phyloP scores from a whole-genome alignment of 495 filamentous ascomycete species.

The Parathielavia hyrcaniae region DNA sequence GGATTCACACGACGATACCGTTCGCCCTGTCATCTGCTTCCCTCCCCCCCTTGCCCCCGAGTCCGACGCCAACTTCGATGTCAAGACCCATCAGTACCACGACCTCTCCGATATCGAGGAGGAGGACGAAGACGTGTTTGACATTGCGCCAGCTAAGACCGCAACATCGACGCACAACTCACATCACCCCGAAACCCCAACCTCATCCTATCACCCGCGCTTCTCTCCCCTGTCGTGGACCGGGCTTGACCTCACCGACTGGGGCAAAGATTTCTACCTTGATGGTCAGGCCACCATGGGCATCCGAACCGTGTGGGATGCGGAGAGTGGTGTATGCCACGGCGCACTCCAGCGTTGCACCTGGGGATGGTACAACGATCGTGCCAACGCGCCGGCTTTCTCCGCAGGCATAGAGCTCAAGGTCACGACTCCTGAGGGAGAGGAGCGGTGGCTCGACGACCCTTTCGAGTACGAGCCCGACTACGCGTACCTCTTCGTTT shows the following conservation, averaged over 20 bases:
- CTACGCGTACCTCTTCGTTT: neutral
- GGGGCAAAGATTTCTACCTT: neutral
- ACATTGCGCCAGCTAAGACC: too few relatives aligned
- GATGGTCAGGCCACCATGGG: neutral
- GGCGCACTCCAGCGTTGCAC: neutral
- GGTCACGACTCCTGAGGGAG: neutral
- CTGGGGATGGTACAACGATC: neutral
- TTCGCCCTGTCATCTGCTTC: too few relatives aligned
- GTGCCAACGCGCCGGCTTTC: neutral
- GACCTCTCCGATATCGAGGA: too few relatives aligned
- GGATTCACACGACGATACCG: too few relatives aligned
- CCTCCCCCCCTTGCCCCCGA: too few relatives aligned
- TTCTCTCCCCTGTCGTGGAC: constrained; percentile 1
- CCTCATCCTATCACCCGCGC: neutral
- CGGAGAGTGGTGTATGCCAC: neutral
- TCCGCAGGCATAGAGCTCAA: neutral
- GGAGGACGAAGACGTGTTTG: too few relatives aligned
- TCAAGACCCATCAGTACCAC: too few relatives aligned
- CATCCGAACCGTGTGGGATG: neutral
- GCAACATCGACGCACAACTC: too few relatives aligned
- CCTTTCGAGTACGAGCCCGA: neutral
- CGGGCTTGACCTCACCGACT: constrained; percentile 1
- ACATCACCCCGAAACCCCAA: neutral
- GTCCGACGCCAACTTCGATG: too few relatives aligned
- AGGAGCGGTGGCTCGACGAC: constrained; percentile 8